Evolutionary conservation across 2,329 filamentous ascomycete genomes (phyloP).

Genomic region (Seiridium cupressi): DNA sequence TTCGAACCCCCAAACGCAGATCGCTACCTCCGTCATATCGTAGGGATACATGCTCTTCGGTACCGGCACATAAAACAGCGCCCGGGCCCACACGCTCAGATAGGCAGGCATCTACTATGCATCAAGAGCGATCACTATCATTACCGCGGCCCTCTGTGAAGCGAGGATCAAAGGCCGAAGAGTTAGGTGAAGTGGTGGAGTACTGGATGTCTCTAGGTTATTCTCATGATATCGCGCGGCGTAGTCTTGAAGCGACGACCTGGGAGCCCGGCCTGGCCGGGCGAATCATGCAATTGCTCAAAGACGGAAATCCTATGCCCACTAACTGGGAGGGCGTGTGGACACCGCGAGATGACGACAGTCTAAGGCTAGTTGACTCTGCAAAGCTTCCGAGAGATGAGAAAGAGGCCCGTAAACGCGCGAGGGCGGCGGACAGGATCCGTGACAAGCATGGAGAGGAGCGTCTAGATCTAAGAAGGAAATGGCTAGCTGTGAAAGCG

Average conservation of each 20-base stretch:
- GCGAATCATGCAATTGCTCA: conserved; percentile 2
- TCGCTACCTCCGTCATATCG: neutral
- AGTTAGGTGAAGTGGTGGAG: conserved; percentile 2
- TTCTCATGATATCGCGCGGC: conserved; percentile 1
- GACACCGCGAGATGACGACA: conserved; percentile 3
- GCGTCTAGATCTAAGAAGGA: conserved; percentile 5
- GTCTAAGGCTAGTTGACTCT: conserved; percentile 5
- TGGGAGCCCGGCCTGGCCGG: conserved; percentile 6
- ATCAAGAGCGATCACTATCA: neutral
- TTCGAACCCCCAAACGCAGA: neutral
- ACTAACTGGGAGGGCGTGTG: conserved; percentile 10
- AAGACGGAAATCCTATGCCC: conserved; percentile 2
- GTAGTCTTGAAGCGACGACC: conserved; percentile 5
- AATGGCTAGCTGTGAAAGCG: conserved; percentile 2
- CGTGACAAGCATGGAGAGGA: conserved; percentile 4
- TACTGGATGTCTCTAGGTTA: conserved; percentile 7
- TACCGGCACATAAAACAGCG: neutral
- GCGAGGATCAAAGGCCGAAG: neutral
- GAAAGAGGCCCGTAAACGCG: conserved; percentile 1
- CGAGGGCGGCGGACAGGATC: neutral
- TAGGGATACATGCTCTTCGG: too few relatives aligned
- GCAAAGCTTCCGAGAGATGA: neutral
- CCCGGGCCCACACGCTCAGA: neutral
- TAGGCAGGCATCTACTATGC: neutral
- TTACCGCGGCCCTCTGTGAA: neutral